Percentiles rank a stretch among this genome's conserved stretches.
These are phyloP conservation scores for Russula ochroleuca DNA, from an alignment of 768 basidiomycete genomes.

Conservation along the genomic window DNA sequence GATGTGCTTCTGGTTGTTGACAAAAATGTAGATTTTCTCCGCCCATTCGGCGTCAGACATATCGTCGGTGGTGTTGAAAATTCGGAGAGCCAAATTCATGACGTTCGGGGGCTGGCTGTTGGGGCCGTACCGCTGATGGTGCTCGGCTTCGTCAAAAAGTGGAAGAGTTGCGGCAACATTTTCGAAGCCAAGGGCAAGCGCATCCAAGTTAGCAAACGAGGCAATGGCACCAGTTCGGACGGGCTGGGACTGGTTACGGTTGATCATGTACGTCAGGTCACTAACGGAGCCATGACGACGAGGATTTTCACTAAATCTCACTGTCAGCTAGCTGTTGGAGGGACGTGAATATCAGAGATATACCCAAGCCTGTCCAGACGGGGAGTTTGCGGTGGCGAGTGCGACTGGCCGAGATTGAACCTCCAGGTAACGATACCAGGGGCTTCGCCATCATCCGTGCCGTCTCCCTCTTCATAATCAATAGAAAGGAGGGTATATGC, in stretches of 20 bases:
- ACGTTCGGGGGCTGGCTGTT: constrained; percentile 83
- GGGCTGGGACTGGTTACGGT: constrained; percentile 81
- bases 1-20: constrained; percentile 61
- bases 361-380: constrained; percentile 49
- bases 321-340: background rate
- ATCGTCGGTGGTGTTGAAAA: constrained; percentile 78
- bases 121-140: constrained; percentile 67
- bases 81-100: constrained; percentile 87
- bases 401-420: constrained; percentile 89
- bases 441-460: constrained; percentile 74
- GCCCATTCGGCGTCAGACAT: constrained; percentile 74
- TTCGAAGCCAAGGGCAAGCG: constrained; percentile 68
- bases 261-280: constrained; percentile 91
- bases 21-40: constrained; percentile 60
- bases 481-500: constrained; percentile 88
- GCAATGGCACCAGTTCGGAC: constrained; percentile 87
- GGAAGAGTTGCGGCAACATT: constrained; percentile 73
- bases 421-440: constrained; percentile 86
- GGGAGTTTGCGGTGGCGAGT: constrained; percentile 83
- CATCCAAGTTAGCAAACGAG: constrained; percentile 73
- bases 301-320: constrained; percentile 43
- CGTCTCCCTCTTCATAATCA: constrained; percentile 93
- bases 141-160: constrained; percentile 64
- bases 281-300: constrained; percentile 90
- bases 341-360: constrained; percentile 20